Base-by-base conservation (phyloP, 2,329 filamentous ascomycete species). In the Ascomycota sp. region DNA sequence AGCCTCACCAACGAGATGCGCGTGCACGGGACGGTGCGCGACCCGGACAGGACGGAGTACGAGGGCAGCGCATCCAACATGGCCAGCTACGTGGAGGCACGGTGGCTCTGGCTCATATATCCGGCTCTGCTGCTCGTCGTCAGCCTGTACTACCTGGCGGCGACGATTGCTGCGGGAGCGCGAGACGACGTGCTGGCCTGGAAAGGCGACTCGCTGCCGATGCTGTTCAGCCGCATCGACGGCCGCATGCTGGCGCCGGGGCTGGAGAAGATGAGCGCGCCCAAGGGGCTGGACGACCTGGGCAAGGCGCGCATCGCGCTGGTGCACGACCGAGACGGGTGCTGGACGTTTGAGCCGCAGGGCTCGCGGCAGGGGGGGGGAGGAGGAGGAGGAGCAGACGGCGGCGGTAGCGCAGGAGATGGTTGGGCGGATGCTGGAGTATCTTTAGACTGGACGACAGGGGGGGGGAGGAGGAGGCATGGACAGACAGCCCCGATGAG, bases 141-240 rank as follows among this genome's bases (percentile, higher is more conserved):
- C 6, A 50, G 51, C 31, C 45, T 56, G 28, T 46, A 45, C 28
- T 56, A 52, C 37, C 49, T 57, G 21, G 38, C 47, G 26, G 41
- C 50, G 35, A 56, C 53, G 13, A 48, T 56, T n/a, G 40, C 44
- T 37, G 46, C 45, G n/a, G 49, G 48, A 11, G 47, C 50, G 24
- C 47, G 47, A 25, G 50, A 55, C 35, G 47, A 44, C 3, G 48
- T 58, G 6, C 50, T 46, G 21, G 51, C 49, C 5, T 56, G 53
- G 53, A 57, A 57, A 35, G 44, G 47, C 13, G 49, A 52, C 31
- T 53, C 51, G 9, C 38, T 57, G 35, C 53, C 53, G 1, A 53
- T 57, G 52, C 38, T 56, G 7, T 57, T 57, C 34, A 54, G 49
- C 32, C 46, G 47, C 6, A 50, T 57, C 12, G 49, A 56, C 30